phyloP scores from a whole-genome alignment of 352 stramenopile genomes.

The Peronosclerospora sorghi region DNA sequence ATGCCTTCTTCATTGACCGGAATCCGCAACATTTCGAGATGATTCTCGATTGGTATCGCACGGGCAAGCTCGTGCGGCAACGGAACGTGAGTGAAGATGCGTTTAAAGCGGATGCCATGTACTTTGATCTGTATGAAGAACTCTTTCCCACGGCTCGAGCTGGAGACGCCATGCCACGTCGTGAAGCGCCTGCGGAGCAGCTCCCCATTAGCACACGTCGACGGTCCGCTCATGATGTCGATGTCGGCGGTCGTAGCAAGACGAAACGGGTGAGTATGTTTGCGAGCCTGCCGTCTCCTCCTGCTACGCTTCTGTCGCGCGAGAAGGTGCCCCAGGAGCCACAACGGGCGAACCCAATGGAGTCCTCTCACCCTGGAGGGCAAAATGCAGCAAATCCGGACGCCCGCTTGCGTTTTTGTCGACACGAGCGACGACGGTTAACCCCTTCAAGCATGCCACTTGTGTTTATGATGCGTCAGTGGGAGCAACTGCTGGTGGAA shows the following conservation, averaged over 20 bases:
- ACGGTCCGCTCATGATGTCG: constrained; percentile 23
- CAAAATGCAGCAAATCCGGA: constrained; percentile 3
- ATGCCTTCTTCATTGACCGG: constrained; percentile 61
- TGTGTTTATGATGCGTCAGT: constrained; percentile 32
- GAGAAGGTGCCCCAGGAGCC: not conserved
- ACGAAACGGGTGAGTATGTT: constrained; percentile 26
- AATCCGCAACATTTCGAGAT: constrained; percentile 62
- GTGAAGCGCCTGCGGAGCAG: constrained; percentile 6
- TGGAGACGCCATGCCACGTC: constrained; percentile 7
- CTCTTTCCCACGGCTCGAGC: constrained; percentile 22
- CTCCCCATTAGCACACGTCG: constrained; percentile 8
- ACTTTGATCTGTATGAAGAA: constrained; percentile 59
- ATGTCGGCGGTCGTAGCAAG: constrained; percentile 2
- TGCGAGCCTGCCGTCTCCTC: constrained; percentile 12
- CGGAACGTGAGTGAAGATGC: constrained; percentile 30
- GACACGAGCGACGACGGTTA: constrained; percentile 22
- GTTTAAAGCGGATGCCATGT: constrained; percentile 46
- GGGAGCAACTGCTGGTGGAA: constrained; percentile 49
- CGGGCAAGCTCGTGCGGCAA: constrained; percentile 30
- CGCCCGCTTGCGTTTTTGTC: constrained; percentile 26
- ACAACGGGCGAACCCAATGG: not conserved
- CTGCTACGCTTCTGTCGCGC: not conserved
- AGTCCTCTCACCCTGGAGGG: constrained; percentile 6
- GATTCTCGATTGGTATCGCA: constrained; percentile 71
- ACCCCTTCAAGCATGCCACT: constrained; percentile 17